Conservation (phyloP, 2,329 filamentous ascomycete genomes). For the Nannizziopsis arthrosporioides region DNA sequence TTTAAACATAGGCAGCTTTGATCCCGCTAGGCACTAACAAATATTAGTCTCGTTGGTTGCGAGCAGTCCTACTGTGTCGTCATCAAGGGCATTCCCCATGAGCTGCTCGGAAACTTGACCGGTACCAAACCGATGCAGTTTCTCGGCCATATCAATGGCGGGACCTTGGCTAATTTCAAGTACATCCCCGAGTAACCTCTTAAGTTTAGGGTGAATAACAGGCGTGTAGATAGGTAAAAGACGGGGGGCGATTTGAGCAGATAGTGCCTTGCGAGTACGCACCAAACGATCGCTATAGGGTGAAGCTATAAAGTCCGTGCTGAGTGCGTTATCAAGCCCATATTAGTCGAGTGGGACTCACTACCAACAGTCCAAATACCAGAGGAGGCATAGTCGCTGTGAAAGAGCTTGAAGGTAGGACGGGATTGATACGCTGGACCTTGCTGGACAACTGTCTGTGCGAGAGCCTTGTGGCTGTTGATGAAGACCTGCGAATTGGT, state of each 20-base stretch:
- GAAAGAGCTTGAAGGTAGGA: constrained; percentile 8
- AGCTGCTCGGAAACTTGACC: constrained; percentile 16
- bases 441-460: constrained; percentile 6
- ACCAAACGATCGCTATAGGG: constrained; percentile 15
- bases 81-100: constrained; percentile 14
- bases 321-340: too few species aligned
- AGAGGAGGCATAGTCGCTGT: constrained; percentile 9
- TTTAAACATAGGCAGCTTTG: too few species aligned
- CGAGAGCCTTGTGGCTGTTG: constrained; percentile 8
- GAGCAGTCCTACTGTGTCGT: constrained; percentile 16
- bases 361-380: constrained; percentile 9
- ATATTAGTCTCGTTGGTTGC: constrained; percentile 16
- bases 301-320: background rate
- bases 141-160: constrained; percentile 15
- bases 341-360: too few species aligned
- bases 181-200: constrained; percentile 14
- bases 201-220: constrained; percentile 16
- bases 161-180: constrained; percentile 15
- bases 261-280: constrained; percentile 15
- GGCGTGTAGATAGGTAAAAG: constrained; percentile 15
- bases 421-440: constrained; percentile 9
- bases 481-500: constrained; percentile 7
- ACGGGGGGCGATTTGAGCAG: constrained; percentile 14
- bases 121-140: constrained; percentile 15
- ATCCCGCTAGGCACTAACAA: constrained; percentile 14